Evolutionary conservation across 345 rosid genomes (phyloP).

Genomic region (Syzygium aromaticum): DNA sequence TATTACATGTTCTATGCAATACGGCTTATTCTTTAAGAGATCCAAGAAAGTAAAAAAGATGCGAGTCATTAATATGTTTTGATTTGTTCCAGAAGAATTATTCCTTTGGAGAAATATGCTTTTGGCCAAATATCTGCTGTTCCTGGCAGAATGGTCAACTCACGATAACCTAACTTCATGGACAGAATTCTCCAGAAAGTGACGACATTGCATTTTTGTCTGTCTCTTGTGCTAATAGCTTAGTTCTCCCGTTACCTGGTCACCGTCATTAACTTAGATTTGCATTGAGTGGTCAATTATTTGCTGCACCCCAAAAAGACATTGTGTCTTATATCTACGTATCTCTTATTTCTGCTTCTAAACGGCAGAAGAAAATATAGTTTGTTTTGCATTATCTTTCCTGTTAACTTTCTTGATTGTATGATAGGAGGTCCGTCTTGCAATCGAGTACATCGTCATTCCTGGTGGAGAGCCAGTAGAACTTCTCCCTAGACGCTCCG

Average conservation of each 20-base stretch:
- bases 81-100: not conserved
- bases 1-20: not conserved
- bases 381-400: not conserved
- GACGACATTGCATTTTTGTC: not conserved
- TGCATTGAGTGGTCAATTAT: not conserved
- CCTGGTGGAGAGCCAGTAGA: conserved; percentile 96
- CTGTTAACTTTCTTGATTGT: not conserved
- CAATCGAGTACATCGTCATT: conserved; percentile 87
- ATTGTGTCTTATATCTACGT: not conserved
- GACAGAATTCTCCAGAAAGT: not conserved
- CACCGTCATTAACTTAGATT: not conserved
- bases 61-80: not conserved
- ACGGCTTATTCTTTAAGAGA: not conserved
- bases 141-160: not conserved
- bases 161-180: not conserved
- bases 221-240: not conserved
- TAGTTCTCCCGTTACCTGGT: not conserved
- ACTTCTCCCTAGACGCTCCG: conserved; percentile 86
- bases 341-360: not conserved
- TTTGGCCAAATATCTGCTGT: not conserved
- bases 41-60: not conserved
- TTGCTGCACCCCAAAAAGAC: not conserved
- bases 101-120: not conserved
- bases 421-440: conserved; percentile 79
- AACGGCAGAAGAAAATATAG: not conserved